Evolutionary conservation across 768 basidiomycete species (phyloP).

Genomic region (Boletus rubescentipes): DNA sequence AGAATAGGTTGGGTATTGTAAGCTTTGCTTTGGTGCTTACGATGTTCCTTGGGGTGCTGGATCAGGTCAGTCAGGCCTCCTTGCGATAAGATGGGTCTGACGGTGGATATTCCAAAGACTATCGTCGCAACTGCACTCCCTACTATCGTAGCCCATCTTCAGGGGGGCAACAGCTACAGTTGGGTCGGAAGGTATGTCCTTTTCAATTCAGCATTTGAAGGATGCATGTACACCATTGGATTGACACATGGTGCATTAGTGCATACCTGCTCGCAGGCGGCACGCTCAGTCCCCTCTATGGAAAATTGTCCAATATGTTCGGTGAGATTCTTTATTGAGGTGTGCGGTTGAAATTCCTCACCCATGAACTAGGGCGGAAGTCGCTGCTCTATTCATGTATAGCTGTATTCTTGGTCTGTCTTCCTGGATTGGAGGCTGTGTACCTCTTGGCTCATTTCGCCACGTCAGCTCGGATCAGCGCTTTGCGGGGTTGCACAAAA

Average conservation of each 20-base stretch:
- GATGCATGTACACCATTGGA: background rate
- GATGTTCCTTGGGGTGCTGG: slow-evolving; percentile 44
- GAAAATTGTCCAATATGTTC: slow-evolving; percentile 66
- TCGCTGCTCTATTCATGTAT: slow-evolving; percentile 68
- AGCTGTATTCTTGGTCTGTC: slow-evolving; percentile 58
- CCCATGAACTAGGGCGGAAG: slow-evolving; percentile 50
- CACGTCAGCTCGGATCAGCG: slow-evolving; percentile 69
- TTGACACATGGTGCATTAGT: slow-evolving; percentile 32
- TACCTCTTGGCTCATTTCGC: background rate
- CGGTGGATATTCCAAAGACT: slow-evolving; percentile 39
- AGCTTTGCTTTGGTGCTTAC: slow-evolving; percentile 26
- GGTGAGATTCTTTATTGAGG: slow-evolving; percentile 19
- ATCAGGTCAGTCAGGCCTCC: slow-evolving; percentile 42
- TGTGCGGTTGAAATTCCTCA: background rate
- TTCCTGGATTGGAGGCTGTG: background rate
- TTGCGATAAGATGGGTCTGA: background rate
- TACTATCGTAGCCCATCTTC: slow-evolving; percentile 61
- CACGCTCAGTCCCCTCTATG: slow-evolving; percentile 68
- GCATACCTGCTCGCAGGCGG: slow-evolving; percentile 76
- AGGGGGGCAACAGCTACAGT: slow-evolving; percentile 60
- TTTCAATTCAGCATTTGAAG: background rate
- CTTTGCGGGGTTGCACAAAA: slow-evolving; percentile 78
- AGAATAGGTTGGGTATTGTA: slow-evolving; percentile 21
- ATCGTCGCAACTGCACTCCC: slow-evolving; percentile 71
- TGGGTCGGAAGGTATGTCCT: slow-evolving; percentile 64